phyloP scores from a whole-genome alignment of 176 grass and related monocot species.

The Aegilops bicornis region DNA sequence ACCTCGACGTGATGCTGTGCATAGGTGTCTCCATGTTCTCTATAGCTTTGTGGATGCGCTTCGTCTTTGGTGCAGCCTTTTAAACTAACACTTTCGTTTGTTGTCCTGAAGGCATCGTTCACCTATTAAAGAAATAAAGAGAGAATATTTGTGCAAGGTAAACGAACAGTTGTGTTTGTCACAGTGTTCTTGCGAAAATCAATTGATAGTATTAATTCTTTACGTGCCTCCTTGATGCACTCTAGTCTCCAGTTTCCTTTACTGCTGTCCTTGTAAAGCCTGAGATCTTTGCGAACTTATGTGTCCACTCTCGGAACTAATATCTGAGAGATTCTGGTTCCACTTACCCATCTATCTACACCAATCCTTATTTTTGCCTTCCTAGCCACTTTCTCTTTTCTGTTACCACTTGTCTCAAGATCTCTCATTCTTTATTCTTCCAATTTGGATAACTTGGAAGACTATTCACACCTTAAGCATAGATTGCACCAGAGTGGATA shows the following conservation, averaged over 20 bases:
- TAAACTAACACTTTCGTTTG: conserved; percentile 84
- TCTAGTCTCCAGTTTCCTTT: conserved; percentile 25
- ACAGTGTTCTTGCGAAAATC: conserved; percentile 44
- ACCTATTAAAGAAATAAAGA: conserved; percentile 99
- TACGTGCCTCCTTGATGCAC: conserved; percentile 37
- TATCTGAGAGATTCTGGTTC: conserved; percentile 1
- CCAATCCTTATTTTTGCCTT: conserved; percentile 20
- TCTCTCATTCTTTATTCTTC: conserved; percentile 13
- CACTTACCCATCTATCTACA: conserved; percentile 16
- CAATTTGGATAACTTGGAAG: conserved; percentile 11
- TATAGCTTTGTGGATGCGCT: conserved; percentile 74
- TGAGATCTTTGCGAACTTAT: conserved; percentile 1
- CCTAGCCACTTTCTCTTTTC: conserved; percentile 15
- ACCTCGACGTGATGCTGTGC: conserved; percentile 71
- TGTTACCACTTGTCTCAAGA: conserved; percentile 10
- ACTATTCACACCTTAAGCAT: conserved; percentile 22
- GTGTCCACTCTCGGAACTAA: background rate
- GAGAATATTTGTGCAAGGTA: conserved; percentile 99
- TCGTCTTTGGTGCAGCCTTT: conserved; percentile 64
- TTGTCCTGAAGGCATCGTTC: conserved; percentile 99
- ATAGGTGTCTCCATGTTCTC: conserved; percentile 89
- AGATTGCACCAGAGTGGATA: background rate
- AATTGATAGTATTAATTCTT: conserved; percentile 36
- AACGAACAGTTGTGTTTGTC: conserved; percentile 53
- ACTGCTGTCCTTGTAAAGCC: conserved; percentile 12